Evolutionary conservation across 1,284 basidiomycete species (phyloP).

Genomic region (Coniophora puteana): DNA sequence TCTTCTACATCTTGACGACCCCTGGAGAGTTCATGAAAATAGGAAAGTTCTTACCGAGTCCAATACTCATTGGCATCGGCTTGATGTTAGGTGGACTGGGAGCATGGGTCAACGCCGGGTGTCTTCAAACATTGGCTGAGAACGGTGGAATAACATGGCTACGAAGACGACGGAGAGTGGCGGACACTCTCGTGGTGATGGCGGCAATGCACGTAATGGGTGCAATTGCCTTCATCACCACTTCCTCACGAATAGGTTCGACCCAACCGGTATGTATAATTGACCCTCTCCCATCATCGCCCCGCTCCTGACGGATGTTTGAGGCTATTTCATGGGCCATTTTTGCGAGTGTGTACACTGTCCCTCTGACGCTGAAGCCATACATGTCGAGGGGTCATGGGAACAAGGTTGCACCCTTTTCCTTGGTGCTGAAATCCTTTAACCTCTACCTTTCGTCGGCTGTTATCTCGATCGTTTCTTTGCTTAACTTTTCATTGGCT

Average conservation of each 20-base stretch:
- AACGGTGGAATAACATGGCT: conserved; percentile 30
- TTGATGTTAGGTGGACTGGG: conserved; percentile 80
- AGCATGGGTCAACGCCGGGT: conserved; percentile 67
- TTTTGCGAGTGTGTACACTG: conserved; percentile 24
- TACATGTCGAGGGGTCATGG: conserved; percentile 17
- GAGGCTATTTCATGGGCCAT: conserved; percentile 26
- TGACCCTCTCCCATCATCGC: background rate
- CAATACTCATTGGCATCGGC: conserved; percentile 74
- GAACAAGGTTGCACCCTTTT: conserved; percentile 37
- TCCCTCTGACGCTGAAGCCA: conserved; percentile 27
- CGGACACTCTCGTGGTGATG: conserved; percentile 51
- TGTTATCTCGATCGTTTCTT: conserved; percentile 78
- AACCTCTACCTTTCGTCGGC: conserved; percentile 79
- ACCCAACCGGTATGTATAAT: conserved; percentile 33
- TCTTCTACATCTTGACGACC: conserved; percentile 85
- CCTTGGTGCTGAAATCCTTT: conserved; percentile 61
- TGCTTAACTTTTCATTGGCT: conserved; percentile 89
- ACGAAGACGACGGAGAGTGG: conserved; percentile 41
- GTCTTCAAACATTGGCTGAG: conserved; percentile 31
- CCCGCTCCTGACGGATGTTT: conserved; percentile 14
- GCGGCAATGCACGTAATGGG: conserved; percentile 52
- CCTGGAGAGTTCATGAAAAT: conserved; percentile 85
- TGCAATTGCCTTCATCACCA: conserved; percentile 39
- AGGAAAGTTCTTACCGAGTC: conserved; percentile 85
- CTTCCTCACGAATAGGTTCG: conserved; percentile 42